Evolutionary conservation across 805 yeast genomes (phyloP).

Genomic region (Candida xyloterini): DNA sequence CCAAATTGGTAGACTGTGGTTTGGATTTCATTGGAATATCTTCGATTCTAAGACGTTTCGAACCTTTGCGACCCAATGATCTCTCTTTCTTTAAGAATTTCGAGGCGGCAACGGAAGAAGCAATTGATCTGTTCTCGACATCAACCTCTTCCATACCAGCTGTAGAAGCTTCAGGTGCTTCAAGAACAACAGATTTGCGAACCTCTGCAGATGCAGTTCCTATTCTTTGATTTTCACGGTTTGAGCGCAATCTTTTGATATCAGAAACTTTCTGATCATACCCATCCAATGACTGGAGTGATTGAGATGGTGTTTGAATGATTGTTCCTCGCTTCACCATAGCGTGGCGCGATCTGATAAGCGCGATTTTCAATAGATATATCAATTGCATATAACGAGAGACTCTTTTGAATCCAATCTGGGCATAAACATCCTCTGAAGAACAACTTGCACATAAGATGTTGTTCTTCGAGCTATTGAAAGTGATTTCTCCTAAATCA

Average conservation of each 20-base stretch:
- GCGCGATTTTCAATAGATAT: constrained; percentile 77
- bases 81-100: constrained; percentile 22
- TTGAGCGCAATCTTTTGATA: constrained; percentile 70
- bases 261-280: constrained; percentile 72
- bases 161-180: constrained; percentile 51
- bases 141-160: constrained; percentile 33
- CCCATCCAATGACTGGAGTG: constrained; percentile 36
- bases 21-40: constrained; percentile 29
- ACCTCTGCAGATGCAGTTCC: constrained; percentile 55
- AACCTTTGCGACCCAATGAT: constrained; percentile 28
- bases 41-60: constrained; percentile 29
- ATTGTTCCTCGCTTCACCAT: constrained; percentile 38
- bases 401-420: constrained; percentile 57
- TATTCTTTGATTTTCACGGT: constrained; percentile 58
- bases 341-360: constrained; percentile 66
- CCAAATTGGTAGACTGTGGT: constrained; percentile 36
- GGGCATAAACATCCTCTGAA: constrained; percentile 44
- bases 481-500: constrained; percentile 46
- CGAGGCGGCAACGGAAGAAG: constrained; percentile 17
- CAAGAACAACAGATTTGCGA: constrained; percentile 62
- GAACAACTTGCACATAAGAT: constrained; percentile 67
- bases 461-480: constrained; percentile 34
- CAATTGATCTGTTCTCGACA: constrained; percentile 11
- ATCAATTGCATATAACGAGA: constrained; percentile 71
- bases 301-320: constrained; percentile 4